Base-by-base conservation (phyloP, 768 basidiomycete genomes). In the Paxillus rubicundulus region DNA sequence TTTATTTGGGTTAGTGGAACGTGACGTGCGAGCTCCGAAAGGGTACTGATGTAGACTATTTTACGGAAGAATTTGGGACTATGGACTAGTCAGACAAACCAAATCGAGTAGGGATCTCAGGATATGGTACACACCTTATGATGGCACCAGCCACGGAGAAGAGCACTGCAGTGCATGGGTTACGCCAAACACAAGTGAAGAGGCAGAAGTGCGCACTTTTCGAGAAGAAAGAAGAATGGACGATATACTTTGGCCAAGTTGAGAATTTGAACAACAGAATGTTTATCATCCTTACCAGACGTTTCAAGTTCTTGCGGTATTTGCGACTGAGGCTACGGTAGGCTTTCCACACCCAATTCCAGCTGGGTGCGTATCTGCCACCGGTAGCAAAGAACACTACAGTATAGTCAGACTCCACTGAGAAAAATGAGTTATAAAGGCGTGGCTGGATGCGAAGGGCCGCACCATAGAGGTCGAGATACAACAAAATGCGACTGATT, bases 291-390 rank as follows among this genome's bases (percentile, higher is more conserved):
- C 86, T 50, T 54, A 88, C 90, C 70, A 94, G 64, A 63, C 83
- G 82, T 68, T 93, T 93, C 52, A 94, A 69, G 63, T 94, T 91
- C 74, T 94, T 94, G 48, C 92, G 80, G 63, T 92, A 94, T 67
- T 90, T 92, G 48, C 87, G 76, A 64, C 78, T 89, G 41, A 88
- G 72, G 61, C 86, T 86, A 20, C 89, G 78, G 67, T 92, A 92
- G 1, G 89, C 88, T 62, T 89, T 92, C 91, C 91, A 93, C 9
- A 94, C 80, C 92, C 92, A 94, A 58, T 85, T 89, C 89, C 89
- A 92, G 21, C 80, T 79, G 5, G 92, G 92, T 2, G 82, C 79
- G 70, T 92, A 75, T 55, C 74, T 76, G 7, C 82, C 82, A 21
- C 89, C 92, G 2, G 91, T 87, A 24, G 91, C 89, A 57, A 94